These are phyloP conservation scores for Hamamelis virginiana DNA, from an alignment of 164 flowering plant species.

Conservation along the genomic window DNA sequence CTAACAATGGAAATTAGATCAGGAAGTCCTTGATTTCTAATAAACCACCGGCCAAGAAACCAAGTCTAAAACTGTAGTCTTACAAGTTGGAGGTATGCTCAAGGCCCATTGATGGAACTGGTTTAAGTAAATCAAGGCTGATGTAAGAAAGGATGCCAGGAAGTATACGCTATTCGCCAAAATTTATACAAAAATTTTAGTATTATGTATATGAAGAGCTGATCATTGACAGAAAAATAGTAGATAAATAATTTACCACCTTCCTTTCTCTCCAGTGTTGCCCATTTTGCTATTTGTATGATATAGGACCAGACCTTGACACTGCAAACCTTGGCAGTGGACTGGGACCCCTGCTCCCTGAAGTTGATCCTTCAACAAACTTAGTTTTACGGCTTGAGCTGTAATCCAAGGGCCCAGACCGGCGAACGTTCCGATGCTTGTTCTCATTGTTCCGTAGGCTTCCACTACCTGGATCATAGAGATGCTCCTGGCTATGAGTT, in stretches of 20 bases:
- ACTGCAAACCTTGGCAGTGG: constrained; percentile 94
- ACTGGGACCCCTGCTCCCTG: constrained; percentile 83
- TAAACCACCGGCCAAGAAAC: too few relatives aligned
- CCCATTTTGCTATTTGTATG: constrained; percentile 54
- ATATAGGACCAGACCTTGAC: constrained; percentile 93
- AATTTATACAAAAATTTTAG: neutral
- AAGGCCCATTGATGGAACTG: too few relatives aligned
- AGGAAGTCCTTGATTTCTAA: too few relatives aligned
- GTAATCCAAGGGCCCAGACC: constrained; percentile 92
- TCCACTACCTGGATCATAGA: constrained; percentile 44
- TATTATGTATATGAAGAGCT: neutral
- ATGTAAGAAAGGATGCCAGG: too few relatives aligned
- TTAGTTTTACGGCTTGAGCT: constrained; percentile 70
- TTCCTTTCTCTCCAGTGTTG: neutral
- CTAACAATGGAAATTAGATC: too few relatives aligned
- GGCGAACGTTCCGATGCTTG: constrained; percentile 55
- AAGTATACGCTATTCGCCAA: neutral
- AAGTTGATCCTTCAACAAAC: constrained; percentile 67
- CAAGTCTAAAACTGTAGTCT: too few relatives aligned
- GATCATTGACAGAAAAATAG: too few relatives aligned
- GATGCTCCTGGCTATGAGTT: constrained; percentile 51
- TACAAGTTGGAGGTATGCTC: too few relatives aligned
- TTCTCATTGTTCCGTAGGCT: constrained; percentile 33
- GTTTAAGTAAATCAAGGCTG: too few relatives aligned
- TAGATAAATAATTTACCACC: constrained; percentile 5